A percentile compares a stretch with the other conserved stretches of the same genome.
These are phyloP conservation scores for Phytomonas francai DNA, from an alignment of 208 protist species.

Conservation along the genomic window DNA sequence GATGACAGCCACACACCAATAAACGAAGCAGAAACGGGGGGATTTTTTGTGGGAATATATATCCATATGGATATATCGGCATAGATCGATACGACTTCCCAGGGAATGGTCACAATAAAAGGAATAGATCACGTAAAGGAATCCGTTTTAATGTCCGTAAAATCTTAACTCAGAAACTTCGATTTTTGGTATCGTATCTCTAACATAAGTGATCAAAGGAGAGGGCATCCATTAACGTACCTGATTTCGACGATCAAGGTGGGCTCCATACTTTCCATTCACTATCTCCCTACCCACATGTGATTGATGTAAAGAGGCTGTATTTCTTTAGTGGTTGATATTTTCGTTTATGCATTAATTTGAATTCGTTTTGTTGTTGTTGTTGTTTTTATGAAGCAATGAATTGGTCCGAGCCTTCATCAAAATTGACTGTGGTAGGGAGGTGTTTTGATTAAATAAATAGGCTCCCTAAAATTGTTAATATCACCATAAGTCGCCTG, in stretches of 20 bases:
- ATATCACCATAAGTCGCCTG: background rate
- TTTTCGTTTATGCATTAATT: background rate
- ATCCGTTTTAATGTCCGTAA: background rate
- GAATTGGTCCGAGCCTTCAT: background rate
- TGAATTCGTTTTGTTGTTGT: background rate
- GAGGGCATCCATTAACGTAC: background rate
- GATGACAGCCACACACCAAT: background rate
- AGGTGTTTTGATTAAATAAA: background rate
- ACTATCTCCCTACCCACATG: background rate
- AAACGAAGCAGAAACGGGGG: background rate
- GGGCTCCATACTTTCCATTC: background rate
- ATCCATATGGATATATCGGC: too few species aligned
- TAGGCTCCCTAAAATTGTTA: background rate
- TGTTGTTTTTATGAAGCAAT: background rate
- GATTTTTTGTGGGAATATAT: too few species aligned
- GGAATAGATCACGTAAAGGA: background rate
- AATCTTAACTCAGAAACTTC: background rate
- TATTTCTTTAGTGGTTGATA: background rate
- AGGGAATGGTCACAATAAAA: background rate
- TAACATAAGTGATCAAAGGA: background rate
- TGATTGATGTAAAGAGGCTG: background rate
- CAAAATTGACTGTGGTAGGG: background rate
- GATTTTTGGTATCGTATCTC: background rate
- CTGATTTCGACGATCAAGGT: background rate
- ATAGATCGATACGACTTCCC: too few species aligned